A percentile compares a stretch with the other conserved stretches of the same genome.
phyloP scores from a whole-genome alignment of 23 red algal species.

The Gracilaria domingensis region DNA sequence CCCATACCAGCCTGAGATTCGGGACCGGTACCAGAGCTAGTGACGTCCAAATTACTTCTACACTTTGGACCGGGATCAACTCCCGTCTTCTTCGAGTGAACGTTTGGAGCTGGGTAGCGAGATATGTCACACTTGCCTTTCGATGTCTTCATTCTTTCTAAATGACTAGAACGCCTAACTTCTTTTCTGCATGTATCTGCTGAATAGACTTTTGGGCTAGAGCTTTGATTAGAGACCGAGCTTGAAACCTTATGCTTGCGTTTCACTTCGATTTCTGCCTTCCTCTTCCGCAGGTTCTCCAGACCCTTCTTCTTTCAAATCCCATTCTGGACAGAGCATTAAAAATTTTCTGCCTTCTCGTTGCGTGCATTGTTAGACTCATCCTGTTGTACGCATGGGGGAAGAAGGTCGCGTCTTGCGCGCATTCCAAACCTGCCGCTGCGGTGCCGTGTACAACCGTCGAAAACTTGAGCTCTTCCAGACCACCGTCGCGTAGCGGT shows the following conservation, averaged over 20 bases:
- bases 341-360: slow-evolving; percentile 77
- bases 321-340: too few relatives aligned
- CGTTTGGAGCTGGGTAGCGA: neutral
- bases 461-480: slow-evolving; percentile 84
- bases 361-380: slow-evolving; percentile 69
- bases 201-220: neutral
- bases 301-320: slow-evolving; percentile 66
- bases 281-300: slow-evolving; percentile 41
- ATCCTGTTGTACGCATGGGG: slow-evolving; percentile 88
- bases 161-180: neutral
- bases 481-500: slow-evolving; percentile 84
- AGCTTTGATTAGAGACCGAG: neutral
- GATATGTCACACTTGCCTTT: slow-evolving; percentile 2
- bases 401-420: slow-evolving; percentile 92
- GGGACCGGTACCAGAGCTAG: neutral
- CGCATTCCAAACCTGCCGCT: slow-evolving; percentile 86
- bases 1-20: slow-evolving; percentile 9
- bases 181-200: neutral
- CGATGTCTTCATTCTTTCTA: neutral
- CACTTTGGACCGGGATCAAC: neutral
- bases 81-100: slow-evolving; percentile 9
- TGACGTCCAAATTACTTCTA: neutral
- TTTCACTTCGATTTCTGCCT: slow-evolving; percentile 32
- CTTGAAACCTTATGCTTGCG: slow-evolving; percentile 9
- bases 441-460: slow-evolving; percentile 82